Conservation (phyloP, 371 early-diverging fungal species). For the Homolaphlyctis polyrhiza region DNA sequence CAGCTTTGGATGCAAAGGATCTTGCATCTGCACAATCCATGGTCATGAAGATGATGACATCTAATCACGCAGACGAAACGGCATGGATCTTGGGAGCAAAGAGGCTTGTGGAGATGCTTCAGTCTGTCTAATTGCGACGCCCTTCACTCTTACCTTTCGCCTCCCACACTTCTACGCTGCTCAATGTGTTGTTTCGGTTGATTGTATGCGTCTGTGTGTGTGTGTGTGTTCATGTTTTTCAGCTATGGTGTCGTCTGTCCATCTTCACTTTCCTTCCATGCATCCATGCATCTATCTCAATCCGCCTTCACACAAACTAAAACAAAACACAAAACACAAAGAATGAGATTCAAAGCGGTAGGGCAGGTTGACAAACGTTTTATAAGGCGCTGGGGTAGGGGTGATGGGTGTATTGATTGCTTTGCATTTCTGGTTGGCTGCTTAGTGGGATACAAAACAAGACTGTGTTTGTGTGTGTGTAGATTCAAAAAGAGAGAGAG, state of each 20-base stretch:
- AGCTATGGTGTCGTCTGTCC: too few relatives aligned
- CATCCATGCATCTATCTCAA: too few relatives aligned
- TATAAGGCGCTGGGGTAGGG: too few relatives aligned
- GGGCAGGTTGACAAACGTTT: background rate
- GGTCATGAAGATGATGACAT: slow-evolving; percentile 23
- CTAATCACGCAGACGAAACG: slow-evolving; percentile 28
- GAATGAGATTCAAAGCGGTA: slow-evolving; percentile 7
- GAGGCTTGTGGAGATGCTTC: slow-evolving; percentile 31
- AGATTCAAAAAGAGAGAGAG: too few relatives aligned
- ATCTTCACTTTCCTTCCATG: too few relatives aligned
- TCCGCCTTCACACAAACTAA: too few relatives aligned
- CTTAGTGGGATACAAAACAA: background rate
- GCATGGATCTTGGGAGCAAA: slow-evolving; percentile 37
- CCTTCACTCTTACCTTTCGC: background rate
- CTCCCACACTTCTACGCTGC: background rate
- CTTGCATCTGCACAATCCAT: slow-evolving; percentile 14
- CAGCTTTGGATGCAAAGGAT: slow-evolving; percentile 25
- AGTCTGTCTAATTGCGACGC: background rate
- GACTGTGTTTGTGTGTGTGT: too few relatives aligned
- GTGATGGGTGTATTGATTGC: slow-evolving; percentile 60
- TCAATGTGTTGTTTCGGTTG: background rate
- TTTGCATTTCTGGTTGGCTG: background rate
- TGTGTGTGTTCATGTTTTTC: too few relatives aligned
- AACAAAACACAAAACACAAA: background rate
- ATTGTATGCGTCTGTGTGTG: too few relatives aligned